Percentiles rank a stretch among this genome's conserved stretches.
Conservation (phyloP, 306 rosid genomes). For the Herpetospermum pedunculosum region DNA sequence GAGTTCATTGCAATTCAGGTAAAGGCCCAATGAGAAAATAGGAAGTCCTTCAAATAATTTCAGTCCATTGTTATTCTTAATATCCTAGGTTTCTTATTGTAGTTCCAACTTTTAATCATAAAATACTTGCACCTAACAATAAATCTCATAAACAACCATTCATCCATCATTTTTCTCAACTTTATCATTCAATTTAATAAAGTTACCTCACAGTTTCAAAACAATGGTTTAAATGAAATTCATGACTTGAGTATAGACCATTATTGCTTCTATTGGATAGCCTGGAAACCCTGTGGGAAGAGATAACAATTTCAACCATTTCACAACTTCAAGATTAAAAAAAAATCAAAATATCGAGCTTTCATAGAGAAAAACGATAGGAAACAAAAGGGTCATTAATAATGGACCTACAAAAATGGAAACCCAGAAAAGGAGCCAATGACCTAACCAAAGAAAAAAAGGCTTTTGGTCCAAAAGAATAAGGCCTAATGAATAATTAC, state of each 20-base stretch:
- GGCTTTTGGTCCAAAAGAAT: no score
- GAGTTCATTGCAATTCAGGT: background rate
- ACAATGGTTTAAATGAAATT: background rate
- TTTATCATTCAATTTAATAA: background rate
- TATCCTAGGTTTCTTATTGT: background rate
- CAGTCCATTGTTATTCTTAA: background rate
- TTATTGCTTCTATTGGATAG: background rate
- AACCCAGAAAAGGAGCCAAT: background rate
- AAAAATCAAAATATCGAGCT: background rate
- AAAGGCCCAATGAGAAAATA: background rate
- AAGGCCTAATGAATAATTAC: background rate
- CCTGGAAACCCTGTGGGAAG: background rate
- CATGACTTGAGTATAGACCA: background rate
- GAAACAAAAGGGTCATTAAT: background rate
- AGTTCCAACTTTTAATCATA: background rate
- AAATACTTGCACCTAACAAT: background rate
- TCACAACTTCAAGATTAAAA: no score
- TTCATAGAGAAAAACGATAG: background rate
- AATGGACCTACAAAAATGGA: background rate
- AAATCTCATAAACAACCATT: background rate
- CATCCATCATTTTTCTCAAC: background rate
- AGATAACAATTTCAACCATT: background rate
- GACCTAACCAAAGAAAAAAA: background rate
- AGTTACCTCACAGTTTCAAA: background rate
- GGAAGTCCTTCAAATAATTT: background rate